Conservation (phyloP, 306 rosid genomes). For the apple (Malus domestica) region DNA sequence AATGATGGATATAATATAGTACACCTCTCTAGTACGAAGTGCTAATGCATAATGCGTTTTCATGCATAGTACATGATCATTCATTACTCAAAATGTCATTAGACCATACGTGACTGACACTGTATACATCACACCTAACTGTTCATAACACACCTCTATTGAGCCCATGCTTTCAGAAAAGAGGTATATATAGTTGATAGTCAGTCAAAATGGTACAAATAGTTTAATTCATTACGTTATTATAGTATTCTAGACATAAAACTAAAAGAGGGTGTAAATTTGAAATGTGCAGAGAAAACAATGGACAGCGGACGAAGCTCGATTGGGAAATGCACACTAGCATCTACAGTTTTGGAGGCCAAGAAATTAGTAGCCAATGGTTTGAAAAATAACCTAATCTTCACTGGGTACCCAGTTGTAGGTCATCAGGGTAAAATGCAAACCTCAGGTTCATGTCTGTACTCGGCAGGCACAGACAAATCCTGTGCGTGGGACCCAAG, state of each 20-base stretch:
- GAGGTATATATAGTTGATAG: neutral
- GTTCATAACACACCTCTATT: neutral
- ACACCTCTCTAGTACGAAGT: neutral
- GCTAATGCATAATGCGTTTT: neutral
- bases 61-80: neutral
- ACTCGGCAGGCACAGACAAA: constrained; percentile 28
- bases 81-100: neutral
- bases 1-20: neutral
- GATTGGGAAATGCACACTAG: constrained; percentile 49
- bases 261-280: neutral
- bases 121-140: no score
- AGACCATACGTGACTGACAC: neutral
- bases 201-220: neutral
- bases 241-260: neutral
- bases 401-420: constrained; percentile 66
- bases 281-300: constrained; percentile 35
- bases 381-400: constrained; percentile 44
- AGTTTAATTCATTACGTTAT: neutral
- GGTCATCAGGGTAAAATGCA: constrained; percentile 66
- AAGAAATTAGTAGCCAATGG: constrained; percentile 60
- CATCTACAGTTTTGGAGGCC: constrained; percentile 30
- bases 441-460: constrained; percentile 69
- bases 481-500: constrained; percentile 83
- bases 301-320: constrained; percentile 28
- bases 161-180: no score